Evolutionary conservation across 345 rosid genomes (phyloP).

Genomic region (Dipteronia dyeriana): DNA sequence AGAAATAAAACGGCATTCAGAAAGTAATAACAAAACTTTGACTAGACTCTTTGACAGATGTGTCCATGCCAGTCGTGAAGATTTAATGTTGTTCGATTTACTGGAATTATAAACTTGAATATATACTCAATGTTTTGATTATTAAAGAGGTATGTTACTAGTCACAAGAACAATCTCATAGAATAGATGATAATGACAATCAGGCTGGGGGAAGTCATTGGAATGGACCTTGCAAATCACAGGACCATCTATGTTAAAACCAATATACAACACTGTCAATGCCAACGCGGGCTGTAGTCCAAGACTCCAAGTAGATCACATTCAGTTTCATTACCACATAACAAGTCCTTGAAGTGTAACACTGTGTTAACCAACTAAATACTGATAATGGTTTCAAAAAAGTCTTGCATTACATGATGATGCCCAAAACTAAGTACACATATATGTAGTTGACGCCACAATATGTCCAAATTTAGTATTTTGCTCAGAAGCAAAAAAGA

Average conservation of each 20-base stretch:
- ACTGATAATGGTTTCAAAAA: background rate
- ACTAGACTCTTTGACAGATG: background rate
- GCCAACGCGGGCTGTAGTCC: background rate
- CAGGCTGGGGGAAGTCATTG: background rate
- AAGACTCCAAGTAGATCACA: background rate
- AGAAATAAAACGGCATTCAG: conserved; percentile 1
- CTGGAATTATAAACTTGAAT: background rate
- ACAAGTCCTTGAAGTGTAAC: background rate
- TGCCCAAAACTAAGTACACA: background rate
- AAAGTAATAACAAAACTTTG: background rate
- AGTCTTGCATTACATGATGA: background rate
- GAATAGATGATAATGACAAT: background rate
- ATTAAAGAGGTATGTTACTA: background rate
- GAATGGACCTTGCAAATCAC: background rate
- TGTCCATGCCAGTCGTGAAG: background rate
- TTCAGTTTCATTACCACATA: background rate
- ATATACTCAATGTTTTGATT: background rate
- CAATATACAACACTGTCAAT: background rate
- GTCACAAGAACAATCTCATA: background rate
- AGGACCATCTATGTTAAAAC: background rate
- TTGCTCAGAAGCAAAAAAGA: background rate
- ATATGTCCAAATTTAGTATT: background rate
- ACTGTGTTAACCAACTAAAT: background rate
- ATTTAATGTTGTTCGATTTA: background rate
- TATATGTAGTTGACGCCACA: background rate